Conservation (phyloP, 2,329 filamentous ascomycete genomes). For the Diaporthe sp. region DNA sequence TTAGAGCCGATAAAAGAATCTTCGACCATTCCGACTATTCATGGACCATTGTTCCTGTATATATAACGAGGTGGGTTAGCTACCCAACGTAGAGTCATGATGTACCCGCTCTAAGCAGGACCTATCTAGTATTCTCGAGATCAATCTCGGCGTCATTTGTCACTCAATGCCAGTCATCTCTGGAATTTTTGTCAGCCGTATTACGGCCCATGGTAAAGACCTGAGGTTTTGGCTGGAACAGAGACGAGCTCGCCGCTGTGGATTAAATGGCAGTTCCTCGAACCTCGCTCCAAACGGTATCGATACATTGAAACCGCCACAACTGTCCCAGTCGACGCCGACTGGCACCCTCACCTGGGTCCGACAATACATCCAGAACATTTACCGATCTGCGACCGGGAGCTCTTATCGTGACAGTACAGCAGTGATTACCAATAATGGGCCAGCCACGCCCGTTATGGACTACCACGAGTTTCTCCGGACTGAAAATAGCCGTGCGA, state of each 20-base stretch:
- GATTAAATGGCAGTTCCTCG: neutral
- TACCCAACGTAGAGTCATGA: neutral
- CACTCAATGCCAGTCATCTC: neutral
- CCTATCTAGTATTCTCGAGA: neutral
- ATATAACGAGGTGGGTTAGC: neutral
- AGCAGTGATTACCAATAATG: neutral
- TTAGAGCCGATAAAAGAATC: neutral
- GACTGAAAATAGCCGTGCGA: neutral
- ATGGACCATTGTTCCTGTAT: neutral
- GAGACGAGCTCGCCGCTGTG: neutral
- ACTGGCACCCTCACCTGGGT: neutral
- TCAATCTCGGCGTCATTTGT: neutral
- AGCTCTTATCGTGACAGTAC: neutral
- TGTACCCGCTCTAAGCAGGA: too few species aligned
- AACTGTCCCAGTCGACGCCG: neutral
- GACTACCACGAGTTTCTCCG: neutral
- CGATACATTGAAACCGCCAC: neutral
- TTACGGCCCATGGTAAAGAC: neutral
- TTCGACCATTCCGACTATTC: neutral
- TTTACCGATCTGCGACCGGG: neutral
- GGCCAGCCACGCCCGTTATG: neutral
- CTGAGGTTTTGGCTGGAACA: neutral
- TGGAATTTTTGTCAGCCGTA: neutral
- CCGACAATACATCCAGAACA: neutral
- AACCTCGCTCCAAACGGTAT: neutral